Percentiles rank a stretch among this genome's conserved stretches.
phyloP scores from a whole-genome alignment of 164 flowering plant species.

The Nymphaea colorata region DNA sequence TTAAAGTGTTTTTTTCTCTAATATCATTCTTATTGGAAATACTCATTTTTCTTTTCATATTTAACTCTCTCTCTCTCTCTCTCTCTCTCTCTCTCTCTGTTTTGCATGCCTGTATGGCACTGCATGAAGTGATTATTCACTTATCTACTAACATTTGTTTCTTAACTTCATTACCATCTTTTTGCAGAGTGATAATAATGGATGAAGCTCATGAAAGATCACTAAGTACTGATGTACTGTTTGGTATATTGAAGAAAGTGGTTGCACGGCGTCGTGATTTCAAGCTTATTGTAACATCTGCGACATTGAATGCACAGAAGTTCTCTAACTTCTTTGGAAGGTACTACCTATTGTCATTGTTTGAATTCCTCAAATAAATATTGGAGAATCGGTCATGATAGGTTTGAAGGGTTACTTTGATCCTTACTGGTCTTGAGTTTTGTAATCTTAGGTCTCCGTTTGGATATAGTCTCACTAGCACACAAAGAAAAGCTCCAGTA shows the following conservation, averaged over 20 bases:
- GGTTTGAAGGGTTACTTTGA: too few relatives aligned
- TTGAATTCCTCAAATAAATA: neutral
- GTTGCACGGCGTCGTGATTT: constrained; percentile 93
- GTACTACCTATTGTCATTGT: constrained; percentile 19
- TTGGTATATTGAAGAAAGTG: constrained; percentile 92
- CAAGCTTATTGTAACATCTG: constrained; percentile 97
- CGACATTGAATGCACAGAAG: constrained; percentile 91
- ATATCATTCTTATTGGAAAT: too few relatives aligned
- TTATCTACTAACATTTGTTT: too few relatives aligned
- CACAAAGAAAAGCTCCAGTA: too few relatives aligned
- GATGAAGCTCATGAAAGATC: constrained; percentile 99
- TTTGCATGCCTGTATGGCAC: too few relatives aligned
- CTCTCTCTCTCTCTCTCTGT: neutral
- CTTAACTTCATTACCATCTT: neutral
- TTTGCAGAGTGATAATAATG: constrained; percentile 78
- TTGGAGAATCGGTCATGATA: too few relatives aligned
- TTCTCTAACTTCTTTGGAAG: constrained; percentile 95
- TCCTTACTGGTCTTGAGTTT: too few relatives aligned
- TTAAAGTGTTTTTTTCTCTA: too few relatives aligned
- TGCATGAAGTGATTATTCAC: too few relatives aligned
- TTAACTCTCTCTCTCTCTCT: too few relatives aligned
- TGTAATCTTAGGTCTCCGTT: too few relatives aligned
- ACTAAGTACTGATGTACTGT: constrained; percentile 84
- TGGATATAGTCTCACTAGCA: too few relatives aligned
- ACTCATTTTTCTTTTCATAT: neutral